Base-by-base conservation (phyloP, 1,284 basidiomycete genomes). In the Rhodotorula sp. region DNA sequence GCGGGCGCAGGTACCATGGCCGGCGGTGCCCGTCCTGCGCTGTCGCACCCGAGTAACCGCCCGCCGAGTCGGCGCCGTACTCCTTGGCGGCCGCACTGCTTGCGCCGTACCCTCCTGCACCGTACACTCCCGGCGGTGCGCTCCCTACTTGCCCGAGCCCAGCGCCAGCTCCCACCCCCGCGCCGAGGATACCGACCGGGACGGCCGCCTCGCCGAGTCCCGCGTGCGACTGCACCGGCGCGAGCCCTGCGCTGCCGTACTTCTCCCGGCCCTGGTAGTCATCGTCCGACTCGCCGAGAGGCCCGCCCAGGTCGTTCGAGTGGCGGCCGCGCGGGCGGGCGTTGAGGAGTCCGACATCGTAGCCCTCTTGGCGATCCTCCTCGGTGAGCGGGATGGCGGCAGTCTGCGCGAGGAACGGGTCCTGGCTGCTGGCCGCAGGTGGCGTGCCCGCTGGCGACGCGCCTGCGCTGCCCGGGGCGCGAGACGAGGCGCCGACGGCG, bases 261-360 rank as follows among this genome's bases (percentile, higher is more conserved):
- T 61, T 59, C n/a, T 68, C 66, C 23, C 56, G 55, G n/a, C 25
- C 46, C 25, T 42, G 27, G 48, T 45, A 49, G 14, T 68, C 58
- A 53, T 68, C 64, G 60, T 54, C 57, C 41, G 50, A 41, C 46
- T 66, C 64, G 44, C 12, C 19, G 27, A 19, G 53, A 9, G 27
- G 27, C 27, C 25, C 53, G 21, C 34, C 34, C 34, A 55, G 50
- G 46, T 64, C 66, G 34, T 21, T n/a, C 46, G 61, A 53, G 68
- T 67, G 55, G 53, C 63, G 57, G 17, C 68, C 74, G 13, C 74
- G 53, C 4, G 74, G 74, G 8, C 64, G 53, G 10, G 74, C 67
- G 48, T 74, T 68, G 61, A 76, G 52, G 13, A 76, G 63, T 16
- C 68, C 74, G 53, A 76, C 67, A 44, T 76, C 74, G 72, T 76